Evolutionary conservation across 257 asterid species (phyloP), one percentile per base, ranked within the genome.

Genomic region (Forsythia suspensa): DNA sequence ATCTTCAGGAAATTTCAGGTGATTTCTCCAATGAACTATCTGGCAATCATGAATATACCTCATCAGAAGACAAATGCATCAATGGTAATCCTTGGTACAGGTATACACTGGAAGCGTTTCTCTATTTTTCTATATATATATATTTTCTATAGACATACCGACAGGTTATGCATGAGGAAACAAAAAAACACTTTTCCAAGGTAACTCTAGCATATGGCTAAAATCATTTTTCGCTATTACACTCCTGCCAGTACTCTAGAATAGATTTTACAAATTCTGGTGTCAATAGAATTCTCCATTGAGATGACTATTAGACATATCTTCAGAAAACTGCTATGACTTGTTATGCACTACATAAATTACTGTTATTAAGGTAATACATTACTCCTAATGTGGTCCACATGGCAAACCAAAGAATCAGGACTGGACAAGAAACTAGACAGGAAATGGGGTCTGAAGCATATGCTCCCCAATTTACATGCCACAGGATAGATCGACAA

Each of bases 11-110:
- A 94, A 96, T 77, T 77, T 88, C 77, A 92, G 91, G 87, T 96
- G 96, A 88, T 94, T 89, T 87, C 90, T 89, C 99, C 98, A 96
- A 82, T 94, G 97, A 81, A 96, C 99, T 83, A 96, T 96, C 96
- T 96, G 96, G 72, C 71, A 76, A 84, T 10, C 75, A 79, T 76
- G 77, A 55, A 80, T 38, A 9, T 40, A 79, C 65, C 74, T 73
- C 70, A 76, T 81, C 39, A 77, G 83, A 80, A 74, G 59, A 68
- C 2, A 68, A 41, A 36, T 69, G 76, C 39, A 29, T 74, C 76
- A 79, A 75, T 39, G n/a, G n/a, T 71, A 77, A 71, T 61, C 46
- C 34, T 38, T 36, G 55, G 52, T 72, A 75, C 34, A 76, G 71
- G 15, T 71, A 70, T 80, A 6, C 55, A 34, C 57, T 81, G 74